phyloP scores from a whole-genome alignment of 345 rosid species.

The Populus davidiana region DNA sequence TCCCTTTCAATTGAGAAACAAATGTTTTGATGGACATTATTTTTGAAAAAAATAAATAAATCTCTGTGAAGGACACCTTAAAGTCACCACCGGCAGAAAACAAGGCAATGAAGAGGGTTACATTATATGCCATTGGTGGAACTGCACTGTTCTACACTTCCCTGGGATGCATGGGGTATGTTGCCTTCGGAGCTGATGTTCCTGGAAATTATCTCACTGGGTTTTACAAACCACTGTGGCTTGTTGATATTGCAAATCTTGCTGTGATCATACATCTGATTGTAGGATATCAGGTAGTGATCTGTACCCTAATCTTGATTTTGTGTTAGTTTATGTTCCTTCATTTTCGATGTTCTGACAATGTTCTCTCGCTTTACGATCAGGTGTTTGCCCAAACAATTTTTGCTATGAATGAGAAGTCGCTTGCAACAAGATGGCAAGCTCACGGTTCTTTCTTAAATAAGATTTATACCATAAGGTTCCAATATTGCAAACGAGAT shows the following conservation, averaged over 20 bases:
- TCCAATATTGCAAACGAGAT: background rate
- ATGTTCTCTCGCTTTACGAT: no score
- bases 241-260: constrained; percentile 32
- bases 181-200: constrained; percentile 33
- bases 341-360: no score
- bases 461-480: background rate
- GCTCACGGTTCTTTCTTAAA: constrained; percentile 10
- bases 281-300: constrained; percentile 37
- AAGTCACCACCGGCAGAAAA: constrained; percentile 36
- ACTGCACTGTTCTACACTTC: constrained; percentile 29
- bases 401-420: constrained; percentile 15
- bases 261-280: constrained; percentile 30
- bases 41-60: background rate
- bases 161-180: constrained; percentile 32
- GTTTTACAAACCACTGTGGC: constrained; percentile 32
- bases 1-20: no score
- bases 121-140: constrained; percentile 11
- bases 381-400: constrained; percentile 31
- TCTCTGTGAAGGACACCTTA: constrained; percentile 26
- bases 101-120: constrained; percentile 32
- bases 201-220: constrained; percentile 38
- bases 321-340: no score
- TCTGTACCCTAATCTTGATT: no score
- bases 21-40: background rate
- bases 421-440: constrained; percentile 1